Percentiles rank a stretch among this genome's conserved stretches.
phyloP scores from a whole-genome alignment of 116 monocot species.

The Papilionanthe hybrid region DNA sequence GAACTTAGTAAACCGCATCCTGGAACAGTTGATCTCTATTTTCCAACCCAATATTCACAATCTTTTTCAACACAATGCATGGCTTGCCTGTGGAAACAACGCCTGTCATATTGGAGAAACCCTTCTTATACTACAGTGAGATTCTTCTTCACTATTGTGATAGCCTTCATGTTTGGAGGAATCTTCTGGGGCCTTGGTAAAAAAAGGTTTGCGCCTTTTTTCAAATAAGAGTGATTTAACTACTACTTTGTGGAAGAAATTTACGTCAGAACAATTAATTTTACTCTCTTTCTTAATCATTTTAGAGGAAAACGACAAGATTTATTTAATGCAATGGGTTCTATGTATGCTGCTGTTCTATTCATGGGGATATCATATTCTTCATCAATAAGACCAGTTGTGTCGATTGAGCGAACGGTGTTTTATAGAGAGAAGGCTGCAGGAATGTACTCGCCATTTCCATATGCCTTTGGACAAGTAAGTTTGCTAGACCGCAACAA shows the following conservation, averaged over 20 bases:
- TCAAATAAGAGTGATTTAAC: not conserved
- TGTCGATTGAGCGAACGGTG: slow-evolving; percentile 18
- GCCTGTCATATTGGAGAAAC: slow-evolving; percentile 44
- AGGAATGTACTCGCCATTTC: slow-evolving; percentile 28
- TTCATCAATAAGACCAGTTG: slow-evolving; percentile 11
- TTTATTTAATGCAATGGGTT: slow-evolving; percentile 26
- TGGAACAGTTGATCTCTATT: slow-evolving; percentile 27
- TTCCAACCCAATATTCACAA: slow-evolving; percentile 28
- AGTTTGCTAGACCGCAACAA: not conserved
- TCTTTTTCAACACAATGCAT: slow-evolving; percentile 25
- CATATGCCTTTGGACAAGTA: slow-evolving; percentile 27
- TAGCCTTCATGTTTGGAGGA: slow-evolving; percentile 27
- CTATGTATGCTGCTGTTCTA: slow-evolving; percentile 19
- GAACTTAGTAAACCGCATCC: slow-evolving; percentile 28
- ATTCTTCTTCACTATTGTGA: slow-evolving; percentile 32
- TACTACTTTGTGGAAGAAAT: not conserved
- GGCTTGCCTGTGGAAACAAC: slow-evolving; percentile 45
- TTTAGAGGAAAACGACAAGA: slow-evolving; percentile 13
- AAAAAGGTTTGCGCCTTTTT: slow-evolving; percentile 16
- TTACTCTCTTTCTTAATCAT: not conserved
- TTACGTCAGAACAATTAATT: not conserved
- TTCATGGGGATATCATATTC: slow-evolving; percentile 16
- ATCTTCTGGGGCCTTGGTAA: slow-evolving; percentile 33
- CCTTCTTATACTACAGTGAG: slow-evolving; percentile 36
- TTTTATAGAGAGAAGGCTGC: slow-evolving; percentile 27